A percentile compares a stretch with the other conserved stretches of the same genome.
These are phyloP conservation scores for Lotus japonicus DNA, from an alignment of 306 rosid genomes.

Conservation along the genomic window DNA sequence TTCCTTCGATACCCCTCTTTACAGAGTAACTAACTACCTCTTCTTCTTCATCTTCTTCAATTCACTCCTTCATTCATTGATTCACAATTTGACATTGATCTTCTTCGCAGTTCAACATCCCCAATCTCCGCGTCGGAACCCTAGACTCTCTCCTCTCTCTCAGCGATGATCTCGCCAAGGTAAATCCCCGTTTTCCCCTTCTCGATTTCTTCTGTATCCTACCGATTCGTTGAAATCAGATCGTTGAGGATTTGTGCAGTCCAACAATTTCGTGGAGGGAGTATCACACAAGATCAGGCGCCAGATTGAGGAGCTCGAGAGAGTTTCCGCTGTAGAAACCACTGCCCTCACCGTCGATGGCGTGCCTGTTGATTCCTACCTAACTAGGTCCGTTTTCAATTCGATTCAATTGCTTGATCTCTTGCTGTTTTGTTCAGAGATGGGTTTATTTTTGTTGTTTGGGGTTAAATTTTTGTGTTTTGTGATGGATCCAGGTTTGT, in stretches of 20 bases:
- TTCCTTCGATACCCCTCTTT: slow-evolving; percentile 91
- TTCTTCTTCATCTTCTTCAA: not conserved
- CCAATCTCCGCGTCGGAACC: slow-evolving; percentile 95
- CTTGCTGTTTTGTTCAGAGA: not conserved
- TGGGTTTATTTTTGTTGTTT: not conserved
- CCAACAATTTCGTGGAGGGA: slow-evolving; percentile 82
- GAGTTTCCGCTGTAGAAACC: slow-evolving; percentile 57
- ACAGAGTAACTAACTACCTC: slow-evolving; percentile 42
- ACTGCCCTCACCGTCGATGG: slow-evolving; percentile 79
- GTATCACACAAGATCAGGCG: slow-evolving; percentile 87
- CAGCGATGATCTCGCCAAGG: slow-evolving; percentile 96
- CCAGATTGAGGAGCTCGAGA: slow-evolving; percentile 91
- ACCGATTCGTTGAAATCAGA: not conserved
- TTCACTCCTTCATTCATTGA: not conserved
- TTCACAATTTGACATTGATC: not conserved
- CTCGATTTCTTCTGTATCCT: not conserved
- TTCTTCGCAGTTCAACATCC: slow-evolving; percentile 63
- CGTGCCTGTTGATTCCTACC: slow-evolving; percentile 92
- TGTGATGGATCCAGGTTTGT: slow-evolving; percentile 48
- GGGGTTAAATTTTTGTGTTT: not conserved
- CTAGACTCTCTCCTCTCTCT: slow-evolving; percentile 96
- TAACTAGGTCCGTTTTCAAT: slow-evolving; percentile 48
- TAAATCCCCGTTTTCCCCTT: not conserved
- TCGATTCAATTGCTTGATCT: not conserved
- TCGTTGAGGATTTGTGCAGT: slow-evolving; percentile 33